Conservation (phyloP, 1,284 basidiomycete species). For the Boletus semigastroideus region DNA sequence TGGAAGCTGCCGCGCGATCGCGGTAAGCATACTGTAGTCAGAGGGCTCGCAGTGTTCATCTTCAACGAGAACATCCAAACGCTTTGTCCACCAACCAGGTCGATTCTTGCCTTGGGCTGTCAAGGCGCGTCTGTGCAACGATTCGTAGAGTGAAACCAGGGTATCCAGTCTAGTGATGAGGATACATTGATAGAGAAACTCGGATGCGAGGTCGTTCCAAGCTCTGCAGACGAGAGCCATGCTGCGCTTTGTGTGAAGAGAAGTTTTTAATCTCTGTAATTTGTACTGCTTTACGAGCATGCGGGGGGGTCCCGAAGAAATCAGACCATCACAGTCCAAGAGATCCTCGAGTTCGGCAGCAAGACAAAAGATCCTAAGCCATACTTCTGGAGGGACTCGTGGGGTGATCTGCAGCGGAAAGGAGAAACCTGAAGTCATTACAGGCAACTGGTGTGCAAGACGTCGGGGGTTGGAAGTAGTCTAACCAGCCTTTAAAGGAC, state of each 20-base stretch:
- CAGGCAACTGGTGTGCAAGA: not conserved
- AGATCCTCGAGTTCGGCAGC: constrained; percentile 16
- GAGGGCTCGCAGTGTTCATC: constrained; percentile 29
- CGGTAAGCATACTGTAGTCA: constrained; percentile 25
- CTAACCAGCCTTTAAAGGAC: not conserved
- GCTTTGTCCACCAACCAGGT: constrained; percentile 30
- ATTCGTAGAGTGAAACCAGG: constrained; percentile 16
- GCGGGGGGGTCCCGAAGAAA: constrained; percentile 21
- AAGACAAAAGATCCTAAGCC: constrained; percentile 28
- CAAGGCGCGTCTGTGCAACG: constrained; percentile 10
- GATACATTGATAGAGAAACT: constrained; percentile 28
- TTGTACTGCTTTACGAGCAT: constrained; percentile 20
- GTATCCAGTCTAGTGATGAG: constrained; percentile 22
- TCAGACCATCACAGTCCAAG: constrained; percentile 8
- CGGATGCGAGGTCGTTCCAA: constrained; percentile 23
- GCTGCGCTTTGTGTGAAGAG: constrained; percentile 24
- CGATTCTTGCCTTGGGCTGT: constrained; percentile 7
- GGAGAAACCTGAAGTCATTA: constrained; percentile 14
- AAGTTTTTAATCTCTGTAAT: constrained; percentile 15
- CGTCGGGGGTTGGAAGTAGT: not conserved
- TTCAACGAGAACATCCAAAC: constrained; percentile 28
- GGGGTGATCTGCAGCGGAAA: not conserved
- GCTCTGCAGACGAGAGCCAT: constrained; percentile 27
- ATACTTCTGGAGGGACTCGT: constrained; percentile 31
- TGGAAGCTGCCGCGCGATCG: constrained; percentile 26